A percentile compares a stretch with the other conserved stretches of the same genome.
Evolutionary conservation across 352 stramenopile genomes (phyloP).

Genomic region (Pythium vanterpoolii): DNA sequence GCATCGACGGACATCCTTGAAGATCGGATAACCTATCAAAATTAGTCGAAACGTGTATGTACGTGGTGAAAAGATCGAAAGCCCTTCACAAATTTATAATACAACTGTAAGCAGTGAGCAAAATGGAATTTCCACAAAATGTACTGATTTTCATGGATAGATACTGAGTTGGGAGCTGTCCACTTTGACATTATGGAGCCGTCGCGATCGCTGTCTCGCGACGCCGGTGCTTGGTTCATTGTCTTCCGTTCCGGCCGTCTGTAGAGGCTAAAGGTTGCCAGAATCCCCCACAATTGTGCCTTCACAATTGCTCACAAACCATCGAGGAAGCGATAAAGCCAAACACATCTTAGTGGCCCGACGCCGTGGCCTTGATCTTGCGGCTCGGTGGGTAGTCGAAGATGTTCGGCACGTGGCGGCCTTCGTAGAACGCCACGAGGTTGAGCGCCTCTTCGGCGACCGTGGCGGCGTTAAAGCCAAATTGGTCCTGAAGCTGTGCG

Average conservation of each 20-base stretch:
- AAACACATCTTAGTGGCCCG: slow-evolving; percentile 41
- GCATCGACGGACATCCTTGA: not conserved
- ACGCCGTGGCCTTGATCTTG: slow-evolving; percentile 48
- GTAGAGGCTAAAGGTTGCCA: not conserved
- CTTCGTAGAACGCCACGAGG: slow-evolving; percentile 92
- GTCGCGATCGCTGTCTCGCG: slow-evolving; percentile 17
- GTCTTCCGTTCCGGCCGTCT: too few species aligned
- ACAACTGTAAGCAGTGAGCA: too few species aligned
- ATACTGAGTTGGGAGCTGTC: slow-evolving; percentile 1
- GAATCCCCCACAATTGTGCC: too few species aligned
- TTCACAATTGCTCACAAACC: not conserved
- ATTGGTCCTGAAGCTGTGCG: slow-evolving; percentile 89
- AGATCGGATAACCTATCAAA: not conserved
- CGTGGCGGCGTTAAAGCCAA: slow-evolving; percentile 96
- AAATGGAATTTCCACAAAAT: slow-evolving; percentile 2
- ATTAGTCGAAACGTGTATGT: not conserved
- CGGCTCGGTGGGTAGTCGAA: slow-evolving; percentile 69
- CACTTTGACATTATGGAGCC: not conserved
- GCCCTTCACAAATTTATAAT: too few species aligned
- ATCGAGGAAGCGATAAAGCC: not conserved
- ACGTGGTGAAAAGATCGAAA: too few species aligned
- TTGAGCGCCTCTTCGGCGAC: slow-evolving; percentile 90
- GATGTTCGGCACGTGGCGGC: slow-evolving; percentile 56
- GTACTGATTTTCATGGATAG: slow-evolving; percentile 4
- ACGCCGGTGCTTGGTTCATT: not conserved